These are phyloP conservation scores for Claviceps sp. DNA, from an alignment of 2,329 filamentous ascomycete genomes.

Conservation along the genomic window DNA sequence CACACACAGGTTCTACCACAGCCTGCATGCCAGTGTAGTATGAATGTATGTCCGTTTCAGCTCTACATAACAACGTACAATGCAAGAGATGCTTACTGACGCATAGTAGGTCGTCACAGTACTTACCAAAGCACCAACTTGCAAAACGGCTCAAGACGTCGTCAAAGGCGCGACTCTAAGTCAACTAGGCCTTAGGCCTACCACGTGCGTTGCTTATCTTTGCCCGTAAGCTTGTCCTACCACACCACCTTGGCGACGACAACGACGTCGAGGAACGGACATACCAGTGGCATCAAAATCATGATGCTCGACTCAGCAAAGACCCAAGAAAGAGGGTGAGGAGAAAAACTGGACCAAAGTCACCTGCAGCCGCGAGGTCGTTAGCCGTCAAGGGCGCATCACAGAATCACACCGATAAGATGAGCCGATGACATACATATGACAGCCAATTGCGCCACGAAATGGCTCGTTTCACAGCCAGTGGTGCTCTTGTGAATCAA, in stretches of 20 bases:
- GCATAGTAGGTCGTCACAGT: neutral
- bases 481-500: neutral
- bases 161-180: neutral
- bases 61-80: neutral
- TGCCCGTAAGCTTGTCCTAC: neutral
- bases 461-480: neutral
- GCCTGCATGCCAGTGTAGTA: neutral
- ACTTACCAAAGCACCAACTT: neutral
- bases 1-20: neutral
- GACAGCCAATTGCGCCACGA: neutral
- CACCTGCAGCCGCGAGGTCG: neutral
- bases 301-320: neutral
- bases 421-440: neutral
- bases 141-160: neutral
- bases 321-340: neutral
- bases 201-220: constrained; percentile 1
- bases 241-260: neutral
- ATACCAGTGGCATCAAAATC: neutral
- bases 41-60: neutral
- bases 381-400: neutral
- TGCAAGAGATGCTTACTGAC: neutral
- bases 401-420: neutral
- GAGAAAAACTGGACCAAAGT: neutral
- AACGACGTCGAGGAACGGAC: neutral
- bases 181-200: neutral